A percentile compares a stretch with the other conserved stretches of the same genome.
These are phyloP conservation scores for Trifolium pratense DNA, from an alignment of 306 rosid species.

Conservation along the genomic window DNA sequence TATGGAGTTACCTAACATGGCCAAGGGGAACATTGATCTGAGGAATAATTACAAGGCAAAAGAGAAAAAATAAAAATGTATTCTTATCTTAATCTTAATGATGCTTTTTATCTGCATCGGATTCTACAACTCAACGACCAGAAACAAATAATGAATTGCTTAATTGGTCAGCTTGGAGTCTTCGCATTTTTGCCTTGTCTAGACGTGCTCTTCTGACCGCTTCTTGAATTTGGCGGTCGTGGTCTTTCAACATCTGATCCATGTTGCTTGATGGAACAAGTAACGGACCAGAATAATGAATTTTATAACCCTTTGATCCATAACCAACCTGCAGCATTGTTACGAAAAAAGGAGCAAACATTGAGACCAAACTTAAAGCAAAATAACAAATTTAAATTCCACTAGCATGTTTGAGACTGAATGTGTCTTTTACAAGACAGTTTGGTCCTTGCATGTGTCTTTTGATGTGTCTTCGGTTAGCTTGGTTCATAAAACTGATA, in stretches of 20 bases:
- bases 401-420: neutral
- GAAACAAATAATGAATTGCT: slow-evolving; percentile 88
- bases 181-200: slow-evolving; percentile 87
- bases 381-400: neutral
- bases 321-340: slow-evolving; percentile 69
- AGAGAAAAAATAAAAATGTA: slow-evolving; percentile 29
- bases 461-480: too few species aligned
- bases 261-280: slow-evolving; percentile 89
- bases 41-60: slow-evolving; percentile 55
- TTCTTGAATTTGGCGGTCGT: slow-evolving; percentile 96
- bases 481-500: too few species aligned
- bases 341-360: slow-evolving; percentile 21
- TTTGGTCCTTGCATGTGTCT: too few species aligned
- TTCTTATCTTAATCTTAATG: slow-evolving; percentile 34
- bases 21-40: slow-evolving; percentile 44
- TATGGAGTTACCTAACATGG: slow-evolving; percentile 61
- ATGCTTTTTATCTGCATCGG: slow-evolving; percentile 41
- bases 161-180: slow-evolving; percentile 79
- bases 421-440: too few species aligned
- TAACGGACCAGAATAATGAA: slow-evolving; percentile 96
- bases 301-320: slow-evolving; percentile 93
- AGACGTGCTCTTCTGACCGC: slow-evolving; percentile 86
- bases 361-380: slow-evolving; percentile 31
- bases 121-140: slow-evolving; percentile 71
- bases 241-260: slow-evolving; percentile 99